A percentile compares a stretch with the other conserved stretches of the same genome.
Conservation (phyloP, 1,284 basidiomycete species). For the Boletus holoroseus region DNA sequence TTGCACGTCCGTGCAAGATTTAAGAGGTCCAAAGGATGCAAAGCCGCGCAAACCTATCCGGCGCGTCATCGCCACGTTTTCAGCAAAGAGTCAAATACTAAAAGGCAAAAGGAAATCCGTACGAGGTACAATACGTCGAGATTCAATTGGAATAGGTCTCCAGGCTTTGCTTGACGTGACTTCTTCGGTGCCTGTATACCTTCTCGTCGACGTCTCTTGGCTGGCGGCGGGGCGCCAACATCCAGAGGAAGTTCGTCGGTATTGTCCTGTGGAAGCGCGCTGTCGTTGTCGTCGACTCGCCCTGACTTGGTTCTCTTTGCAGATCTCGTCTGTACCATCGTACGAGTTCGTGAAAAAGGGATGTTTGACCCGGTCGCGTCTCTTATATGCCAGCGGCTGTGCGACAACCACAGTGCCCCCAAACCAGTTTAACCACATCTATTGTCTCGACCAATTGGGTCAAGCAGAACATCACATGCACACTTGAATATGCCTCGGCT, state of each 20-base stretch:
- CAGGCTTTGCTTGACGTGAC: neutral
- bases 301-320: neutral
- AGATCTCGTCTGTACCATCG: neutral
- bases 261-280: neutral
- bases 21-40: slow-evolving; percentile 17
- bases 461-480: neutral
- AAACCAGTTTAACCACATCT: neutral
- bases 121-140: slow-evolving; percentile 6
- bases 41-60: neutral
- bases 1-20: slow-evolving; percentile 18
- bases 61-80: neutral
- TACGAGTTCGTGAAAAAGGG: neutral
- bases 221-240: neutral
- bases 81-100: too few relatives aligned
- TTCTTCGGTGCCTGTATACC: neutral
- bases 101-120: neutral
- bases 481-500: neutral
- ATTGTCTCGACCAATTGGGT: neutral
- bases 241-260: neutral
- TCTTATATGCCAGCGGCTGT: neutral
- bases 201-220: neutral
- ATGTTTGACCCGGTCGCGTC: neutral
- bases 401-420: neutral
- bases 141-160: slow-evolving; percentile 1
- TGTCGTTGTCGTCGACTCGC: neutral